A percentile compares a stretch with the other conserved stretches of the same genome.
Conservation (phyloP, 495 filamentous ascomycete genomes). For the Chaetomidium leptoderma region DNA sequence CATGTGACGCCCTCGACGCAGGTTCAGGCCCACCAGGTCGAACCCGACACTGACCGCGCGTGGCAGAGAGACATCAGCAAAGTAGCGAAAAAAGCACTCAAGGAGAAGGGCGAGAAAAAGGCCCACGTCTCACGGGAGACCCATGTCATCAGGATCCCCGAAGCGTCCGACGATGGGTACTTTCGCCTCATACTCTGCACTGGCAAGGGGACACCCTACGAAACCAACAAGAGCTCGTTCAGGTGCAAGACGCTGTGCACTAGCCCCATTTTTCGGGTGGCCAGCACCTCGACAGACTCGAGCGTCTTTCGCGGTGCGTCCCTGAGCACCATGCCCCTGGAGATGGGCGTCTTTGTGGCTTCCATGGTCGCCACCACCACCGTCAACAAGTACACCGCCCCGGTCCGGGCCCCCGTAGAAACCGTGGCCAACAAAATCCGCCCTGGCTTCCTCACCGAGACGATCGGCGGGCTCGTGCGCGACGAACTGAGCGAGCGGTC, state of each 20-base stretch:
- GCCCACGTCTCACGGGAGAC: constrained; percentile 57
- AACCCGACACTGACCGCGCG: constrained; percentile 51
- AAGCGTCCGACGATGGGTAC: constrained; percentile 60
- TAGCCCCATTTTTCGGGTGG: constrained; percentile 61
- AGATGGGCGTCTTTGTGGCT: constrained; percentile 56
- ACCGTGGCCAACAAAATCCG: constrained; percentile 40
- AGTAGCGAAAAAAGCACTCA: constrained; percentile 49
- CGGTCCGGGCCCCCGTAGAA: constrained; percentile 42
- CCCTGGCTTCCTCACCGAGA: constrained; percentile 42
- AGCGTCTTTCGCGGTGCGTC: constrained; percentile 61
- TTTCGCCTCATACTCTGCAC: constrained; percentile 60
- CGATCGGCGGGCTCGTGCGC: constrained; percentile 43
- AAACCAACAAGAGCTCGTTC: background rate
- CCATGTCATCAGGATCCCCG: constrained; percentile 58
- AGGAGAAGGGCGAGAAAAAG: constrained; percentile 38
- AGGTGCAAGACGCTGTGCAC: constrained; percentile 54
- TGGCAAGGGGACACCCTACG: constrained; percentile 36
- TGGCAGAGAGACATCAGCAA: constrained; percentile 64
- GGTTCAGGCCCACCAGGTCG: constrained; percentile 43
- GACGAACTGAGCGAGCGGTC: constrained; percentile 19
- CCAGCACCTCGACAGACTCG: constrained; percentile 55
- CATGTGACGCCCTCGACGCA: constrained; percentile 57
- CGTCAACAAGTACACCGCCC: constrained; percentile 45
- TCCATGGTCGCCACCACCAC: constrained; percentile 50
- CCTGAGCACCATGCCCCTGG: constrained; percentile 58